Conservation (phyloP, 2,329 filamentous ascomycete genomes). For the Elsinoe australis region DNA sequence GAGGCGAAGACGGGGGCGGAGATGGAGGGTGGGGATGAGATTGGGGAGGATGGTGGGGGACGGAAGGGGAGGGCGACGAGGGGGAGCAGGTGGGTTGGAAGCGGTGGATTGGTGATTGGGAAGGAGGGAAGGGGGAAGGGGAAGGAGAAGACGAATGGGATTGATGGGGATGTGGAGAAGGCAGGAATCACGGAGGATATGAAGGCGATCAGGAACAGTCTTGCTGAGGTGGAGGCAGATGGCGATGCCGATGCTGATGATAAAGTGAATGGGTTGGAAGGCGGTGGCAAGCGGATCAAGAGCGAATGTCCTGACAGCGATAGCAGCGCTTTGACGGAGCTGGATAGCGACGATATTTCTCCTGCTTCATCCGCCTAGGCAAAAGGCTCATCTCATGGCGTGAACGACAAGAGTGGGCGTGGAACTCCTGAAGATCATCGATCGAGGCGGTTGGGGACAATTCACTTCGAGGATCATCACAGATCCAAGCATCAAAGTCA, state of each 20-base stretch:
- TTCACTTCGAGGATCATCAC: background rate
- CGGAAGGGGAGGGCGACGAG: background rate
- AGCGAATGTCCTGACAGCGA: background rate
- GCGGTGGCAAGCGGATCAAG: background rate
- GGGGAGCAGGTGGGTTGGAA: too few relatives aligned
- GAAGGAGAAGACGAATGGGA: background rate
- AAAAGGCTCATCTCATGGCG: too few relatives aligned
- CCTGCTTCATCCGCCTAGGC: background rate
- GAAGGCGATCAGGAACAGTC: too few relatives aligned
- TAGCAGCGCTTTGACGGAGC: background rate
- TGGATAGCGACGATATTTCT: slow-evolving; percentile 2
- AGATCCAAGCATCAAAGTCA: background rate
- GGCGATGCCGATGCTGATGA: too few relatives aligned
- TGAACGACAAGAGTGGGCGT: too few relatives aligned
- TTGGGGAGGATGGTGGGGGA: background rate
- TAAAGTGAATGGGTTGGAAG: too few relatives aligned
- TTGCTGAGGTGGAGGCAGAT: too few relatives aligned
- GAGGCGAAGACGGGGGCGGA: background rate
- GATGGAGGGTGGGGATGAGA: background rate
- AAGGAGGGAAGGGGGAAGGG: background rate
- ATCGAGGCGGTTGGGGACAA: background rate
- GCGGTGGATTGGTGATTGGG: too few relatives aligned
- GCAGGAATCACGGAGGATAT: too few relatives aligned
- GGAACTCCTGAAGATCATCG: too few relatives aligned
- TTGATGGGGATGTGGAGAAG: too few relatives aligned